Conservation (phyloP, 1,284 basidiomycete species). For the Ustilago trichophora region DNA sequence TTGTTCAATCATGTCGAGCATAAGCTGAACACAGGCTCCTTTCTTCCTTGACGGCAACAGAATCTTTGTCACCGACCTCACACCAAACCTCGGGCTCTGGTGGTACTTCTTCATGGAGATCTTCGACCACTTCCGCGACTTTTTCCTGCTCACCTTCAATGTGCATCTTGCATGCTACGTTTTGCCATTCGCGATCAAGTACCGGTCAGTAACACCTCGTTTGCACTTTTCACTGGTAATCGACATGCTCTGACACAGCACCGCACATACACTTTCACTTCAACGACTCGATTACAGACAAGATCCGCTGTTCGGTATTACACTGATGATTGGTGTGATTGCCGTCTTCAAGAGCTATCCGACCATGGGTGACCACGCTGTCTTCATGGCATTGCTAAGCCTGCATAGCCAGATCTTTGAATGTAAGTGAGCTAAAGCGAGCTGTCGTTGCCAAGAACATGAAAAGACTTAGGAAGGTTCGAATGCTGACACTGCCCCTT, state of each 20-base stretch:
- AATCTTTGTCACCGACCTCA: constrained; percentile 69
- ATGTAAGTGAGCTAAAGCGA: too few species aligned
- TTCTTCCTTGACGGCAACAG: too few species aligned
- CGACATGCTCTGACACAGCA: background rate
- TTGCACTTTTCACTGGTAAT: background rate
- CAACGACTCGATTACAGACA: constrained; percentile 68
- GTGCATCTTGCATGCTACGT: constrained; percentile 85
- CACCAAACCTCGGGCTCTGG: constrained; percentile 92
- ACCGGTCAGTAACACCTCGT: constrained; percentile 71
- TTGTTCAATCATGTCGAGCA: background rate
- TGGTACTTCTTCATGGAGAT: constrained; percentile 99
- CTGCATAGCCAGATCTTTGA: constrained; percentile 85
- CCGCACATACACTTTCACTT: background rate
- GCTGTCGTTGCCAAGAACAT: constrained; percentile 63
- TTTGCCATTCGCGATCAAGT: constrained; percentile 84
- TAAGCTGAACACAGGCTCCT: background rate
- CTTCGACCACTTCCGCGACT: constrained; percentile 96
- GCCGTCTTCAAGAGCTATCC: constrained; percentile 92
- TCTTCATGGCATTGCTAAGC: constrained; percentile 82
- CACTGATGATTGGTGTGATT: constrained; percentile 80
- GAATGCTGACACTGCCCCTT: constrained; percentile 26
- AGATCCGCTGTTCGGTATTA: constrained; percentile 83
- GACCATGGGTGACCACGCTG: constrained; percentile 83
- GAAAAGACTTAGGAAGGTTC: background rate
- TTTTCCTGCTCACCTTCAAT: constrained; percentile 95